Percentiles rank a stretch among this genome's conserved stretches.
Evolutionary conservation across 176 grass and related monocot species (phyloP).

Genomic region (Oryza coarctata): DNA sequence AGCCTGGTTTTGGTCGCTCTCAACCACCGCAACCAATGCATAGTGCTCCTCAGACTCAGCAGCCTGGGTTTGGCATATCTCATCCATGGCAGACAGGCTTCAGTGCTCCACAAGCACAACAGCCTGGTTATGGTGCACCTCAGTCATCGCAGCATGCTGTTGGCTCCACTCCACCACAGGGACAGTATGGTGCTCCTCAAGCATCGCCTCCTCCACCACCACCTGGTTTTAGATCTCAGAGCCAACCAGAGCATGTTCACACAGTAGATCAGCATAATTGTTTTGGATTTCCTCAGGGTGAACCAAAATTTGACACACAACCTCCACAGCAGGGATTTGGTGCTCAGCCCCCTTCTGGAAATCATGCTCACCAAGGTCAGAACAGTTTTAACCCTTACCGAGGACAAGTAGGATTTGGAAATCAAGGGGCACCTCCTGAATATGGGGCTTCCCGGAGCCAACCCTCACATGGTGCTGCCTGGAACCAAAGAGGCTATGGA

Average conservation of each 20-base stretch:
- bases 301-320: slow-evolving; percentile 13
- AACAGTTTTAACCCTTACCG: not conserved
- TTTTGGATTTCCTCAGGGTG: not conserved
- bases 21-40: not conserved
- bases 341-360: slow-evolving; percentile 7
- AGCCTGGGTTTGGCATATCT: not conserved
- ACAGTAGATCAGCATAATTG: slow-evolving; percentile 3
- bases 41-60: not conserved
- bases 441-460: not conserved
- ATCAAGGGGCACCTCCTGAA: slow-evolving; percentile 4
- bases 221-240: slow-evolving; percentile 14
- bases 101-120: slow-evolving; percentile 14
- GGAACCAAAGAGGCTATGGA: not conserved
- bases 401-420: slow-evolving; percentile 9
- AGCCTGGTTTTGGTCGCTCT: not conserved
- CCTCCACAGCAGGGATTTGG: slow-evolving; percentile 23
- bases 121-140: slow-evolving; percentile 22
- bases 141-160: not conserved
- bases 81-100: slow-evolving; percentile 11
- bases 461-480: slow-evolving; percentile 17
- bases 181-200: slow-evolving; percentile 33
- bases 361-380: slow-evolving; percentile 15
- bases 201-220: slow-evolving; percentile 29
- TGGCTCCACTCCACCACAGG: not conserved
- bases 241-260: not conserved